A percentile compares a stretch with the other conserved stretches of the same genome.
Evolutionary conservation across 352 stramenopile species (phyloP).

Genomic region (Phytophthora ramorum): DNA sequence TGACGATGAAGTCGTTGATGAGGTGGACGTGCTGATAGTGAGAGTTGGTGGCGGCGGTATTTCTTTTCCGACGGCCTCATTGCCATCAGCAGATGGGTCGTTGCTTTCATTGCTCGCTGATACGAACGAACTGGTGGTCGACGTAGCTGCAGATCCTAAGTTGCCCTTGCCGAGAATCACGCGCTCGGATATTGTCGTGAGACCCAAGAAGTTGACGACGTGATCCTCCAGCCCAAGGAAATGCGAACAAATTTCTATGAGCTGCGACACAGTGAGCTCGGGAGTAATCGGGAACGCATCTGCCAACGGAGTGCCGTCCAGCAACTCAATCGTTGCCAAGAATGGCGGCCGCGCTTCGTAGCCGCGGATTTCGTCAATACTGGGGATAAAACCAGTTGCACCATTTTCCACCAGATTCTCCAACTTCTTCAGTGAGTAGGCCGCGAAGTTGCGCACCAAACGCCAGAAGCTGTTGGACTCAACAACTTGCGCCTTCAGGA

Average conservation of each 20-base stretch:
- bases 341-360: constrained; percentile 95
- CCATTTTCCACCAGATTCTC: constrained; percentile 90
- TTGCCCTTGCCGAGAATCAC: constrained; percentile 32
- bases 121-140: constrained; percentile 43
- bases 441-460: constrained; percentile 89
- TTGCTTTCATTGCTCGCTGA: constrained; percentile 36
- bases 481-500: constrained; percentile 83
- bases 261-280: constrained; percentile 90
- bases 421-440: constrained; percentile 92
- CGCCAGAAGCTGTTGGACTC: constrained; percentile 82
- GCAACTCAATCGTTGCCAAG: constrained; percentile 92
- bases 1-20: constrained; percentile 40
- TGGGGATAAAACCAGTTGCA: constrained; percentile 94
- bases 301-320: constrained; percentile 92
- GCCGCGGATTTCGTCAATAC: constrained; percentile 92
- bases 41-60: constrained; percentile 23
- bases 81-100: constrained; percentile 35
- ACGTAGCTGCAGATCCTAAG: constrained; percentile 37
- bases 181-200: constrained; percentile 65
- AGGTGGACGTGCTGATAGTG: constrained; percentile 33
- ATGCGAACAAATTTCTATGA: constrained; percentile 93
- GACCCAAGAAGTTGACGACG: constrained; percentile 77
- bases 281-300: constrained; percentile 93
- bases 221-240: constrained; percentile 92
- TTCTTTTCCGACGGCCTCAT: constrained; percentile 14